phyloP scores from a whole-genome alignment of 2,329 filamentous ascomycete genomes.

The Alternaria conjuncta region DNA sequence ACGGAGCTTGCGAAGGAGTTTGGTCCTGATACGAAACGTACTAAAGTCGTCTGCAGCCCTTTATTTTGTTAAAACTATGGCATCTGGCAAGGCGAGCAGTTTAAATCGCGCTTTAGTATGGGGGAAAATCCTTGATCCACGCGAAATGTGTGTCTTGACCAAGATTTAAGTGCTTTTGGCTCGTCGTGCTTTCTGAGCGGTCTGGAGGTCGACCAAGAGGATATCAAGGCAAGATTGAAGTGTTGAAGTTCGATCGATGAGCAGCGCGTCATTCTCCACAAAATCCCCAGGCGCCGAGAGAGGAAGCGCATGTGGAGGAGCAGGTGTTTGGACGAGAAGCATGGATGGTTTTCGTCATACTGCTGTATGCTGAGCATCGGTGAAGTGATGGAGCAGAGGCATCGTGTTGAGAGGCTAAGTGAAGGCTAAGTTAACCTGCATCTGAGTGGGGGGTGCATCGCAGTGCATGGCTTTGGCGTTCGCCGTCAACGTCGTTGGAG shows the following conservation, averaged over 20 bases:
- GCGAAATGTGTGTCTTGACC: not conserved
- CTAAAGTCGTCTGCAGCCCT: not conserved
- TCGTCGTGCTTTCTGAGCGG: not conserved
- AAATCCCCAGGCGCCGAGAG: conserved; percentile 14
- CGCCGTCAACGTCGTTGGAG: not conserved
- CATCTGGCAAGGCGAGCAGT: not conserved
- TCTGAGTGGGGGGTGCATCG: not conserved
- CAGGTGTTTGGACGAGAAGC: conserved; percentile 14
- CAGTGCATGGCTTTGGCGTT: not conserved
- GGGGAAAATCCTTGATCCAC: not conserved
- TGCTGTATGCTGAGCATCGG: conserved; percentile 6
- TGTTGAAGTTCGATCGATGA: not conserved
- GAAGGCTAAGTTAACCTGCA: conserved; percentile 26
- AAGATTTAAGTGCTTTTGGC: not conserved
- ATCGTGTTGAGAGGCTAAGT: conserved; percentile 38
- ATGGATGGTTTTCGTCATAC: conserved; percentile 19
- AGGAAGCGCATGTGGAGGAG: conserved; percentile 13
- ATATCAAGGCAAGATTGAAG: not conserved
- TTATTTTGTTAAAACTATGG: not conserved
- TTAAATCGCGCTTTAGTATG: not conserved
- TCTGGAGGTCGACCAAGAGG: not conserved
- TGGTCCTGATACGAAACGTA: conserved; percentile 1
- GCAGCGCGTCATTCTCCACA: conserved; percentile 15
- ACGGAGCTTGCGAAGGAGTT: not conserved
- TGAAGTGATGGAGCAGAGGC: conserved; percentile 2